Conservation (phyloP, 1,284 basidiomycete species). For the Porogramme epimiltina region DNA sequence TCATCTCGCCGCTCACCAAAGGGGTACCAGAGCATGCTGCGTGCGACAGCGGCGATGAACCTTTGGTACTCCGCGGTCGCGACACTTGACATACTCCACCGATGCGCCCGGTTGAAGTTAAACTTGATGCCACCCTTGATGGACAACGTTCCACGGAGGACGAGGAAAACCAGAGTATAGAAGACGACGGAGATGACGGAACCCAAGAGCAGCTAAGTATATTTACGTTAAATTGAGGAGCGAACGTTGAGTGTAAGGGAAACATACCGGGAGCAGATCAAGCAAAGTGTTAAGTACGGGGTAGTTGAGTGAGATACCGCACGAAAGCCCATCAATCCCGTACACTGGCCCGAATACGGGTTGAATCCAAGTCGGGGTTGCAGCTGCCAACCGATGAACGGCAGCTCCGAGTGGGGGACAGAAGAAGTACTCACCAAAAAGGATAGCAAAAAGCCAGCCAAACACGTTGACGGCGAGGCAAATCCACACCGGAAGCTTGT, state of each 20-base stretch:
- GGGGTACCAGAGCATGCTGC: conserved; percentile 66
- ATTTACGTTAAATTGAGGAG: neutral
- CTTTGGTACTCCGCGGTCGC: conserved; percentile 47
- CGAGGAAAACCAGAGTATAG: conserved; percentile 59
- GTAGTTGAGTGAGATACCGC: conserved; percentile 48
- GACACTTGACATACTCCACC: conserved; percentile 40
- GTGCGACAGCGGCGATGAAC: conserved; percentile 59
- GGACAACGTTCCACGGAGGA: conserved; percentile 54
- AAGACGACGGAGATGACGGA: conserved; percentile 54
- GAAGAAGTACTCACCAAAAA: conserved; percentile 44
- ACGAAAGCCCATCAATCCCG: conserved; percentile 52
- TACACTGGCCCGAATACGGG: conserved; percentile 42
- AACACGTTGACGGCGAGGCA: conserved; percentile 43
- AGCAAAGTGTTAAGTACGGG: conserved; percentile 48
- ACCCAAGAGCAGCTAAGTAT: conserved; percentile 55
- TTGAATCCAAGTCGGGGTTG: conserved; percentile 41
- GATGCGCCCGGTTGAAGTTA: conserved; percentile 46
- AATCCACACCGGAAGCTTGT: conserved; percentile 51
- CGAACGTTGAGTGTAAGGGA: neutral
- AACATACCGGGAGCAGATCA: conserved; percentile 58
- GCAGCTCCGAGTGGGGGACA: neutral
- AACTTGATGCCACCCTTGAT: conserved; percentile 46
- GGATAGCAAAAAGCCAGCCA: conserved; percentile 54
- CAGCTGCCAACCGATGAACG: conserved; percentile 29
- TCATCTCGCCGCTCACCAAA: conserved; percentile 42